Percentiles rank a stretch among this genome's conserved stretches.
phyloP scores from a whole-genome alignment of 2,329 filamentous ascomycete species.

The Sclerotinia sclerotiorum region DNA sequence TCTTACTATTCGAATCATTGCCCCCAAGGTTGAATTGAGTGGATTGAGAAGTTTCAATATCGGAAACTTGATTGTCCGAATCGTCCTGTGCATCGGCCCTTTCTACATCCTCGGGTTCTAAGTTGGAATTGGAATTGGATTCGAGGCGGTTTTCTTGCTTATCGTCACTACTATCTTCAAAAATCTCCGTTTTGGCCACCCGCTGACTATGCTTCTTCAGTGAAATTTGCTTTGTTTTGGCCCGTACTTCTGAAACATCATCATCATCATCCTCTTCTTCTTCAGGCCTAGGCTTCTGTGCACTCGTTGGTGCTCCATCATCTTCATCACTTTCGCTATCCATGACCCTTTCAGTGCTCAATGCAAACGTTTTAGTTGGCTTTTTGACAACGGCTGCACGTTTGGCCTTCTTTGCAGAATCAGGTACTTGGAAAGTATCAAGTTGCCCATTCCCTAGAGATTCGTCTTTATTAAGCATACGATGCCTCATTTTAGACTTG shows the following conservation, averaged over 20 bases:
- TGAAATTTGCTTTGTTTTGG: background rate
- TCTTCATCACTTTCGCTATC: constrained; percentile 14
- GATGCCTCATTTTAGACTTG: constrained; percentile 18
- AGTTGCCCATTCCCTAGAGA: background rate
- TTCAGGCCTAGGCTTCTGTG: constrained; percentile 16
- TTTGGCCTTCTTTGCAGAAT: constrained; percentile 1
- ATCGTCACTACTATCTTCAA: background rate
- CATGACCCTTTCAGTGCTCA: constrained; percentile 21
- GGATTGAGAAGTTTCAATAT: constrained; percentile 8
- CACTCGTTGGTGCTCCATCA: constrained; percentile 17
- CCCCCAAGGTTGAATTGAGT: background rate
- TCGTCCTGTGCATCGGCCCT: constrained; percentile 2
- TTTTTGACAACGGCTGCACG: constrained; percentile 4
- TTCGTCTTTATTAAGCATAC: constrained; percentile 18
- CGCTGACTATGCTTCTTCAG: background rate
- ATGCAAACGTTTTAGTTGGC: background rate
- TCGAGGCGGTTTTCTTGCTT: background rate
- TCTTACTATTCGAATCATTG: background rate
- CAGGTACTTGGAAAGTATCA: background rate
- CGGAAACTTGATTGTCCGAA: background rate
- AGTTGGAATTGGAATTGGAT: background rate
- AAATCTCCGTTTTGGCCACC: background rate
- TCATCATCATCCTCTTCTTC: background rate
- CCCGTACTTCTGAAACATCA: background rate
- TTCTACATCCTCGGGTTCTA: constrained; percentile 11